Conservation (phyloP, 1,284 basidiomycete species). For the Melampsora larici-populina region DNA sequence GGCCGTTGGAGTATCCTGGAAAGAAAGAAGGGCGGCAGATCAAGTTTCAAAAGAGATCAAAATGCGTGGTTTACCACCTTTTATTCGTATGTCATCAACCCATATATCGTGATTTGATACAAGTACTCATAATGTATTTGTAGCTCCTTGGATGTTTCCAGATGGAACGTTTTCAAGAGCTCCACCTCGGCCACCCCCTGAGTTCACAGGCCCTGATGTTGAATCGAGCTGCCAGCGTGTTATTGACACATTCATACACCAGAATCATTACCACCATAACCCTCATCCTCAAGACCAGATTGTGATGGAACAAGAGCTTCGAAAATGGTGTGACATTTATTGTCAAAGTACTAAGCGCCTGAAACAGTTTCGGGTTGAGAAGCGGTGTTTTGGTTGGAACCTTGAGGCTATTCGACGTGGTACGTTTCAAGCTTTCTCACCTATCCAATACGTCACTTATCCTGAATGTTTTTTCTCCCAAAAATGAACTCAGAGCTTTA, state of each 20-base stretch:
- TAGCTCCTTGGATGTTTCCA: slow-evolving; percentile 35
- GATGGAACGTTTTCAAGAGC: slow-evolving; percentile 2
- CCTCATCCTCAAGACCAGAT: not conserved
- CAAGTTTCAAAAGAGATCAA: slow-evolving; percentile 13
- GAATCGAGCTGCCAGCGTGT: not conserved
- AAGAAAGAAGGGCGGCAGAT: slow-evolving; percentile 20
- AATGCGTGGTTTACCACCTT: slow-evolving; percentile 19
- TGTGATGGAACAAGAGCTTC: slow-evolving; percentile 15
- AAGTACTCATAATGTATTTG: not conserved
- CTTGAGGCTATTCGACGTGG: slow-evolving; percentile 11
- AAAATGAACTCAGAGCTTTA: not conserved
- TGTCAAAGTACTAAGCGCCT: slow-evolving; percentile 11
- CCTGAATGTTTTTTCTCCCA: no score
- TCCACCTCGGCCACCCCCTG: slow-evolving; percentile 22
- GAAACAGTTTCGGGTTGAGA: slow-evolving; percentile 32
- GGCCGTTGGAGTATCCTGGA: slow-evolving; percentile 3
- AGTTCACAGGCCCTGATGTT: slow-evolving; percentile 21
- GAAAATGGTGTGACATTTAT: slow-evolving; percentile 33
- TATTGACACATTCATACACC: slow-evolving; percentile 3
- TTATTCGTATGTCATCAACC: slow-evolving; percentile 12
- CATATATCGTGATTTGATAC: not conserved
- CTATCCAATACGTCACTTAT: no score
- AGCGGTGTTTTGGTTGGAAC: slow-evolving; percentile 33
- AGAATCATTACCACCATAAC: slow-evolving; percentile 13
- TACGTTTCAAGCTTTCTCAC: not conserved